Conservation (phyloP, 768 basidiomycete genomes). For the Pleurotus citrinopileatus region DNA sequence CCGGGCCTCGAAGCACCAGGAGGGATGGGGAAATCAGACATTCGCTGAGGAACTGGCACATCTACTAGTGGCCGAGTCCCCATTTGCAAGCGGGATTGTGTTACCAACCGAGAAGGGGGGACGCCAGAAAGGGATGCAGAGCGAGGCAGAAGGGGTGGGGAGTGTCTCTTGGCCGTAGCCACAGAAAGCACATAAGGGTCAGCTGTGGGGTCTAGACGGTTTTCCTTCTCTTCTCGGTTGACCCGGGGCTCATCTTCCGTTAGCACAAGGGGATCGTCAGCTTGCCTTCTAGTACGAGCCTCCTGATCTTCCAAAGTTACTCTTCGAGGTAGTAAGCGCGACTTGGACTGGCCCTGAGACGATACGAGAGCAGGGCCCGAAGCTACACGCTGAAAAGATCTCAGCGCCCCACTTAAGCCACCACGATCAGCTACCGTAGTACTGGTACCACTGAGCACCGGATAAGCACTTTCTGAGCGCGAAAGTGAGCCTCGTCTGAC, state of each 20-base stretch:
- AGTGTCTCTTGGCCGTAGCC: conserved; percentile 25
- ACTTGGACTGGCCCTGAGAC: background rate
- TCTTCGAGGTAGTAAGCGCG: conserved; percentile 31
- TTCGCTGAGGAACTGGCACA: conserved; percentile 30
- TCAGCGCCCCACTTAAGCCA: conserved; percentile 5
- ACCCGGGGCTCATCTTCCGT: conserved; percentile 9
- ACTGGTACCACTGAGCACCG: conserved; percentile 34
- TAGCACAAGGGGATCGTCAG: conserved; percentile 10
- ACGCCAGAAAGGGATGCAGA: conserved; percentile 24
- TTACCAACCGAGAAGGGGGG: conserved; percentile 14
- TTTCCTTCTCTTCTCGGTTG: conserved; percentile 47
- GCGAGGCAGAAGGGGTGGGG: conserved; percentile 32
- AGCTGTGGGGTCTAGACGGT: conserved; percentile 37
- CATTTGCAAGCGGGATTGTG: conserved; percentile 14
- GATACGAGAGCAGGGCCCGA: conserved; percentile 53
- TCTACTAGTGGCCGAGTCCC: conserved; percentile 28
- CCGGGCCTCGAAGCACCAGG: conserved; percentile 46
- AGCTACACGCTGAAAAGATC: conserved; percentile 65
- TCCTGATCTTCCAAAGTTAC: conserved; percentile 38
- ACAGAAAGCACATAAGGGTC: conserved; percentile 23
- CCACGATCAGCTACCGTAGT: conserved; percentile 8
- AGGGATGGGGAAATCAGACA: conserved; percentile 36
- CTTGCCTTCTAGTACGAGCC: conserved; percentile 7
- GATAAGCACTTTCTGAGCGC: conserved; percentile 63
- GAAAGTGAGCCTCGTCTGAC: conserved; percentile 51